Conservation (phyloP, 768 basidiomycete species). For the Auricularia sp. region DNA sequence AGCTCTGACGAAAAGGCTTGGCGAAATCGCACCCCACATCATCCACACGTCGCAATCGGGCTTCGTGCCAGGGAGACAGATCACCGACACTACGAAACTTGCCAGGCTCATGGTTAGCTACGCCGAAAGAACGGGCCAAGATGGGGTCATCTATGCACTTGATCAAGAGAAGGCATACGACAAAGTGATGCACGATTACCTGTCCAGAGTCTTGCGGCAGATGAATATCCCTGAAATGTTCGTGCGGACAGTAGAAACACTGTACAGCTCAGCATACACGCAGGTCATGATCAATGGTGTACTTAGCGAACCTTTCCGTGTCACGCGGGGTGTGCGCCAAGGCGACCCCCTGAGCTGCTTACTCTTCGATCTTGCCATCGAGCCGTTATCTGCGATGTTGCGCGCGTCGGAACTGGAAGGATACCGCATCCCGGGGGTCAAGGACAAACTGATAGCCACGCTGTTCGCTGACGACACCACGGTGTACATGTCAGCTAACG, state of each 20-base stretch:
- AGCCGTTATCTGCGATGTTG: slow-evolving; percentile 26
- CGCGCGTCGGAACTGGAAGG: slow-evolving; percentile 17
- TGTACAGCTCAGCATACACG: slow-evolving; percentile 23
- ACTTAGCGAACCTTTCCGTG: slow-evolving; percentile 15
- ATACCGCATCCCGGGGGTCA: slow-evolving; percentile 9
- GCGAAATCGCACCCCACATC: slow-evolving; percentile 3
- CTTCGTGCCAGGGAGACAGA: slow-evolving; percentile 23
- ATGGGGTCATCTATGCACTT: slow-evolving; percentile 10
- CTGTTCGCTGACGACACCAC: slow-evolving; percentile 34
- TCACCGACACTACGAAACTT: slow-evolving; percentile 24
- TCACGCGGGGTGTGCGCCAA: slow-evolving; percentile 26
- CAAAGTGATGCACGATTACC: slow-evolving; percentile 13
- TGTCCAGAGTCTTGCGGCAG: slow-evolving; percentile 5
- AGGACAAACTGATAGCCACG: slow-evolving; percentile 8
- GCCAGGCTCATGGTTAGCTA: slow-evolving; percentile 11
- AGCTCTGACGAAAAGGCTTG: slow-evolving; percentile 13
- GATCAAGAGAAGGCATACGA: slow-evolving; percentile 16
- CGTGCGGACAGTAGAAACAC: slow-evolving; percentile 17
- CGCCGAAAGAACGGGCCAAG: slow-evolving; percentile 6
- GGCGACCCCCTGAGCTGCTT: slow-evolving; percentile 32
- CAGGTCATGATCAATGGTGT: slow-evolving; percentile 25
- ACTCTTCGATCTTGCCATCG: slow-evolving; percentile 30
- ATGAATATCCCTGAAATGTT: slow-evolving; percentile 7
- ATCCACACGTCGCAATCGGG: slow-evolving; percentile 30
- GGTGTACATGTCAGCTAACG: slow-evolving; percentile 21